phyloP scores from a whole-genome alignment of 2,329 filamentous ascomycete species.

The Diaporthe humulicola region DNA sequence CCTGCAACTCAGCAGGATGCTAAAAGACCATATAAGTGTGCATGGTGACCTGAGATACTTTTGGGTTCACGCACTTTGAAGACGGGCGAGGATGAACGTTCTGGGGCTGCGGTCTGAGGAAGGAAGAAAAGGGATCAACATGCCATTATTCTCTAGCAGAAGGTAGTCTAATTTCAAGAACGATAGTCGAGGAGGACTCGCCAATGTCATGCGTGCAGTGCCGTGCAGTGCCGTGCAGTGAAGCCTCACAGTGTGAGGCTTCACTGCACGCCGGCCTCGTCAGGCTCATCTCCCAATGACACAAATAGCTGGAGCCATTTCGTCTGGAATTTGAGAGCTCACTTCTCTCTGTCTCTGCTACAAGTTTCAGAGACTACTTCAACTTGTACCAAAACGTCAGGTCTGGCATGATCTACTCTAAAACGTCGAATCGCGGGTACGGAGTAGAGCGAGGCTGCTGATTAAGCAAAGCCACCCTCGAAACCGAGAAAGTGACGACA shows the following conservation, averaged over 20 bases:
- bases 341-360: not conserved
- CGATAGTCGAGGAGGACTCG: not conserved
- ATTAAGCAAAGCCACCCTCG: not conserved
- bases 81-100: not conserved
- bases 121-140: not conserved
- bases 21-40: not conserved
- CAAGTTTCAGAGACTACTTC: not conserved
- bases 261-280: not conserved
- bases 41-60: not conserved
- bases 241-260: no score
- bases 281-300: no score
- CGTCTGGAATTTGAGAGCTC: not conserved
- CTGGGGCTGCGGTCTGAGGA: not conserved
- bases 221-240: no score
- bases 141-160: not conserved
- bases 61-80: not conserved
- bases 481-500: not conserved
- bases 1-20: not conserved
- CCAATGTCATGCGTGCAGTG: no score
- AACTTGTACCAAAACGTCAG: not conserved
- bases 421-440: no score
- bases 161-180: constrained; percentile 13
- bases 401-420: no score
- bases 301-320: not conserved
- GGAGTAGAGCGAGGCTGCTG: not conserved